Base-by-base conservation (phyloP, 805 yeast species). In the Lipomyces japonicus region DNA sequence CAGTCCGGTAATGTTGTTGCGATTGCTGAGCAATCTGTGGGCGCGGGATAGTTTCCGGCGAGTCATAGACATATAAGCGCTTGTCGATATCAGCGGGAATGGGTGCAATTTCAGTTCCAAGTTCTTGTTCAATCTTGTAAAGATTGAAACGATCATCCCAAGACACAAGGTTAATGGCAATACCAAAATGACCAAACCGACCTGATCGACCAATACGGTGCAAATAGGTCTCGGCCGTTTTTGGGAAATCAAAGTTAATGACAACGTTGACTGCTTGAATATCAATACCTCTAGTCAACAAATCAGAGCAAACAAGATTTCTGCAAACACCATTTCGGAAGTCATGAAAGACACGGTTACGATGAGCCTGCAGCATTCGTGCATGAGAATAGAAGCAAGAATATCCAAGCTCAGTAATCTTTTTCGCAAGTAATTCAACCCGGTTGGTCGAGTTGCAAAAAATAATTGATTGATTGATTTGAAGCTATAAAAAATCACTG, bases 131-230 rank as follows among this genome's bases (percentile, higher is more conserved):
- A 62, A 93, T 90, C 69, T 86, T 87, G 71, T 89, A 91, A 64
- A 93, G 76, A 65, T 86, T 87, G 71, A 86, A 89, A 67, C 97
- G 81, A 68, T 93, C 98, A 64, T 89, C 82, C 96, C 97, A 91
- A 69, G 90, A 87, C 74, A 93, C 88, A 63, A 93, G 79, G 72
- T 93, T 93, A 65, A 93, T 89, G 28, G 98, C 98, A 67, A 93
- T 78, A 76, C 98, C 98, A 66, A 90, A 80, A 69, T 93, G 98
- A 60, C 98, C 98, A 65, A 87, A 93, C 76, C 98, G 86, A 61
- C 98, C 97, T 5, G 97, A 89, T 76, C 98, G 88, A 77, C 97
- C 97, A 62, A 91, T 93, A 78, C 97, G 86, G 74, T 93, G 98
- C 62, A 93, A 78, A 68, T 93, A 93, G 36, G 97, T 93, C 70